phyloP scores from a whole-genome alignment of 192 early-diverging fungal species.

The Martensiomyces pterosporus region DNA sequence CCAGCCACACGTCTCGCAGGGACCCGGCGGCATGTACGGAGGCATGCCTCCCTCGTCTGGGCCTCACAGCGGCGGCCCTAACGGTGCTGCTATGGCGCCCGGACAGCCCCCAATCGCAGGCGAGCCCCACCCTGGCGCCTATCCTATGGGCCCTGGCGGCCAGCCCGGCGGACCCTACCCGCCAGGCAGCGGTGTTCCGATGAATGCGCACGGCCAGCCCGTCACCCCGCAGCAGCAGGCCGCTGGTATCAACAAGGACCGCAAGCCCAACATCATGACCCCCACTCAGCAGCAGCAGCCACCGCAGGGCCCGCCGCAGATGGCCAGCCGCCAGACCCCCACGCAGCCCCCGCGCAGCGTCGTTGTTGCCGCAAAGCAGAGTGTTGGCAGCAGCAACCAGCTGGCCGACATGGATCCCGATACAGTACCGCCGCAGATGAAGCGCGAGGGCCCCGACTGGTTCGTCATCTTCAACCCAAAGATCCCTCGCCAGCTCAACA shows the following conservation, averaged over 20 bases:
- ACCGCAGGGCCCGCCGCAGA: slow-evolving; percentile 20
- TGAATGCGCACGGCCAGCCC: slow-evolving; percentile 46
- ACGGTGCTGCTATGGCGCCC: slow-evolving; percentile 34
- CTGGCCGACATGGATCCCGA: slow-evolving; percentile 78
- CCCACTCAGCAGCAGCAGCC: slow-evolving; percentile 12
- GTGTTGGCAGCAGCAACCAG: slow-evolving; percentile 43
- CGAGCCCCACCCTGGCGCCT: slow-evolving; percentile 36
- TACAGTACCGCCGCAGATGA: slow-evolving; percentile 64
- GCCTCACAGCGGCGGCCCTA: slow-evolving; percentile 34
- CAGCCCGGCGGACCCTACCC: slow-evolving; percentile 39
- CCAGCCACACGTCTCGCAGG: neutral
- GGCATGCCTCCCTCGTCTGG: slow-evolving; percentile 39
- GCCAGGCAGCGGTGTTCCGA: slow-evolving; percentile 46
- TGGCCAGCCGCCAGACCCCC: slow-evolving; percentile 39
- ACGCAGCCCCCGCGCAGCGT: slow-evolving; percentile 40
- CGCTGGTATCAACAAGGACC: slow-evolving; percentile 29
- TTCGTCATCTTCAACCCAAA: slow-evolving; percentile 78
- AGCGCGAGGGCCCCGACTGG: slow-evolving; percentile 84
- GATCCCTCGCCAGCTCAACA: slow-evolving; percentile 56
- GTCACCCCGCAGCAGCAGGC: slow-evolving; percentile 45
- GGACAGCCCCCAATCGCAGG: slow-evolving; percentile 27
- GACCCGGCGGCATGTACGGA: slow-evolving; percentile 35
- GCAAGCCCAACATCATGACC: slow-evolving; percentile 49
- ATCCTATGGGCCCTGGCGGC: slow-evolving; percentile 22
- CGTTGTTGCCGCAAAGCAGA: slow-evolving; percentile 15